Evolutionary conservation across 2,329 filamentous ascomycete species (phyloP).

Genomic region (Monosporascus sp.): DNA sequence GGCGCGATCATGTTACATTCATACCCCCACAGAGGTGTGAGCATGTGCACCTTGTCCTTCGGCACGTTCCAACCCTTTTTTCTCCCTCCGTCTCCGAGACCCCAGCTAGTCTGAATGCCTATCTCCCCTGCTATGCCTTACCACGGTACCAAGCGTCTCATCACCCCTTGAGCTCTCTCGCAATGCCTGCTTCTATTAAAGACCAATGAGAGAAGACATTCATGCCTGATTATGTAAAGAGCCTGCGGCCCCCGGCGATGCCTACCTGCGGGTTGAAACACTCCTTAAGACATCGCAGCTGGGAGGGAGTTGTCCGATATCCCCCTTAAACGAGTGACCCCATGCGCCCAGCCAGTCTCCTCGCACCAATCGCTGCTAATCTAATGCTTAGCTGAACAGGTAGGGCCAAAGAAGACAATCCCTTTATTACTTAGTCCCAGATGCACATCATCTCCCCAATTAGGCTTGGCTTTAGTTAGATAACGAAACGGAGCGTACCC

Average conservation of each 20-base stretch:
- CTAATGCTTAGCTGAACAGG: background rate
- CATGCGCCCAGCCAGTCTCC: background rate
- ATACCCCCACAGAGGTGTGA: constrained; percentile 10
- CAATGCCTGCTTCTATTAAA: background rate
- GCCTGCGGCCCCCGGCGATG: background rate
- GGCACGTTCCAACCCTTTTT: constrained; percentile 25
- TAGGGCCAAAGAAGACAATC: background rate
- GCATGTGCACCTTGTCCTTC: constrained; percentile 19
- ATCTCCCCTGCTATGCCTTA: background rate
- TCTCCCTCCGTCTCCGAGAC: constrained; percentile 14
- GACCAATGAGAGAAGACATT: background rate
- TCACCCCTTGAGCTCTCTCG: background rate
- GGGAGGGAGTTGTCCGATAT: background rate
- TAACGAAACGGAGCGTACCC: background rate
- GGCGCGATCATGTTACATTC: constrained; percentile 22
- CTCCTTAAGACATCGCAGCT: background rate
- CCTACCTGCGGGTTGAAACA: background rate
- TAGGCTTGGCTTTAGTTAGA: constrained; percentile 12
- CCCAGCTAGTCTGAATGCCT: constrained; percentile 9
- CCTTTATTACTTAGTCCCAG: constrained; percentile 2
- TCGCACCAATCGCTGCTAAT: background rate
- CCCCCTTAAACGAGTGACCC: background rate
- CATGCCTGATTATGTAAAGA: background rate
- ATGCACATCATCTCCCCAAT: constrained; percentile 21
- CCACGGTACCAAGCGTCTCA: background rate